Evolutionary conservation across 208 protist species (phyloP).

Genomic region (Wallacemonas rigidus): DNA sequence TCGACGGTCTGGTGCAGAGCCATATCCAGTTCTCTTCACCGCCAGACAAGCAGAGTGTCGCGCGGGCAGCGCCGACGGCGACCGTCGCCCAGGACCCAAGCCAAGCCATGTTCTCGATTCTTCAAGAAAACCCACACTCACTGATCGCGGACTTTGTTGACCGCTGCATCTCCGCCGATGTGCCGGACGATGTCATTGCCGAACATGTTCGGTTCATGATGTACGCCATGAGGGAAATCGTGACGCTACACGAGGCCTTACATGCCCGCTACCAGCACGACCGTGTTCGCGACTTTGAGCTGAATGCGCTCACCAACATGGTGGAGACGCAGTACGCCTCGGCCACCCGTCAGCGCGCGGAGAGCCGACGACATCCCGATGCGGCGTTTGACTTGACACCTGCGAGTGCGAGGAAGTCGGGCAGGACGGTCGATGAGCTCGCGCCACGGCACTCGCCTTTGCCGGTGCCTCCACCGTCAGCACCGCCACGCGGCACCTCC

Average conservation of each 20-base stretch:
- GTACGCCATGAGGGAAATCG: conserved; percentile 67
- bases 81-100: background rate
- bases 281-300: conserved; percentile 57
- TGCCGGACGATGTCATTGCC: conserved; percentile 73
- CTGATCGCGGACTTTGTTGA: conserved; percentile 80
- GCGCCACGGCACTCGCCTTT: no score
- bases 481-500: no score
- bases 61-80: background rate
- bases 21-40: background rate
- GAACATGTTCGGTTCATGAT: conserved; percentile 80
- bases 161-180: conserved; percentile 44
- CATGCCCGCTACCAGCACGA: conserved; percentile 59
- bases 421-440: no score
- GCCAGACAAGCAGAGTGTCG: background rate
- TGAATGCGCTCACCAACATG: conserved; percentile 51
- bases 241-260: conserved; percentile 58
- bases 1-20: background rate
- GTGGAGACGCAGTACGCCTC: conserved; percentile 55
- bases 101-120: background rate
- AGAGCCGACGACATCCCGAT: no score
- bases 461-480: no score
- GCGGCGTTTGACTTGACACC: no score
- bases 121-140: conserved; percentile 27
- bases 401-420: no score
- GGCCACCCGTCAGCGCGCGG: background rate